These are phyloP conservation scores for Bacidia rubella DNA, from an alignment of 495 filamentous ascomycete genomes.

Conservation along the genomic window DNA sequence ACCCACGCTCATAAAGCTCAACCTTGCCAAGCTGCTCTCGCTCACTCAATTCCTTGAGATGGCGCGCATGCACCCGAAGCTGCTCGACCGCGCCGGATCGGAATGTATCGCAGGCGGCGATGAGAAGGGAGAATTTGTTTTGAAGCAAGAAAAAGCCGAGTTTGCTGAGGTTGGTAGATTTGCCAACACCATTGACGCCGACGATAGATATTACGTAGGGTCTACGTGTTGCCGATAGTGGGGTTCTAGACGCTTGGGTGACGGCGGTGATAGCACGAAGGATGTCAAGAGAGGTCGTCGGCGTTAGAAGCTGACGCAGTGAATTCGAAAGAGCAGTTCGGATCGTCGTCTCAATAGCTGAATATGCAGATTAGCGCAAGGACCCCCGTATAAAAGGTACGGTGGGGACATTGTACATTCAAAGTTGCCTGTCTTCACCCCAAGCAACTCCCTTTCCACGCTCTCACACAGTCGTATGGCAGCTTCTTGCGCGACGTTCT, in stretches of 20 bases:
- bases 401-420: constrained; percentile 44
- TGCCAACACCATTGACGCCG: constrained; percentile 95
- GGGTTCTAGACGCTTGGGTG: constrained; percentile 40
- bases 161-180: constrained; percentile 92
- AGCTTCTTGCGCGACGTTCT: constrained; percentile 93
- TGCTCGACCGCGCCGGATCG: constrained; percentile 95
- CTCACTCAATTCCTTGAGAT: constrained; percentile 69
- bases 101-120: constrained; percentile 95
- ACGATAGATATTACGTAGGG: constrained; percentile 97
- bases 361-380: constrained; percentile 1
- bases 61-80: constrained; percentile 82
- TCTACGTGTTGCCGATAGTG: constrained; percentile 39
- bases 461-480: constrained; percentile 83
- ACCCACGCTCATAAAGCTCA: constrained; percentile 90
- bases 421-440: constrained; percentile 84
- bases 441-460: constrained; percentile 76
- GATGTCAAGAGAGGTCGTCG: constrained; percentile 85
- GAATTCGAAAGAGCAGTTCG: constrained; percentile 78
- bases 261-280: constrained; percentile 81
- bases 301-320: constrained; percentile 85
- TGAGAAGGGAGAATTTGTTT: constrained; percentile 89
- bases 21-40: constrained; percentile 67
- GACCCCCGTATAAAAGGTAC: neutral
- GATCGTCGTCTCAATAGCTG: constrained; percentile 65
- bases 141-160: constrained; percentile 95